Conservation (phyloP, 805 yeast species). For the Wickerhamomyces strasburgensis region DNA sequence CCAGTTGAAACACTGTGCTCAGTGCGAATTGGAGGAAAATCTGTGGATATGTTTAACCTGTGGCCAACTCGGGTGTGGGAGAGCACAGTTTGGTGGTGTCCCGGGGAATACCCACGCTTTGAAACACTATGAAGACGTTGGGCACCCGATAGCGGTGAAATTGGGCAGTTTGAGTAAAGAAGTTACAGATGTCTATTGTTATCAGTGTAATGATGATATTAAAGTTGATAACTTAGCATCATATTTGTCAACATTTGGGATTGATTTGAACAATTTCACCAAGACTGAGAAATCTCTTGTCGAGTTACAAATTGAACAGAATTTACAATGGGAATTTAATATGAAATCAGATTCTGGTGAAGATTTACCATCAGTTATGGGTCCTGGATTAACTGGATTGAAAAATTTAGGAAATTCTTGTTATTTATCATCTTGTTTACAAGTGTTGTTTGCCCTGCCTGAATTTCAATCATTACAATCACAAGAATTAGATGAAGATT, state of each 20-base stretch:
- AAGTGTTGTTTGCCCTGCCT: constrained; percentile 49
- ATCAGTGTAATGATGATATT: constrained; percentile 83
- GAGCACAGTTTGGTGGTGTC: constrained; percentile 89
- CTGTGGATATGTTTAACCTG: constrained; percentile 91
- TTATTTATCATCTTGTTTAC: constrained; percentile 78
- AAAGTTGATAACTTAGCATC: constrained; percentile 55
- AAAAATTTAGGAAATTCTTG: constrained; percentile 92
- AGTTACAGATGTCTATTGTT: constrained; percentile 85
- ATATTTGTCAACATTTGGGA: constrained; percentile 56
- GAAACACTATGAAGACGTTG: constrained; percentile 51
- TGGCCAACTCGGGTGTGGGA: constrained; percentile 92
- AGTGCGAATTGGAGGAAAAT: constrained; percentile 67
- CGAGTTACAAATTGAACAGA: constrained; percentile 90
- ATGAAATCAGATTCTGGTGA: constrained; percentile 70
- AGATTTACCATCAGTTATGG: constrained; percentile 59
- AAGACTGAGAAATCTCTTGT: constrained; percentile 86
- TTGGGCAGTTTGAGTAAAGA: constrained; percentile 80
- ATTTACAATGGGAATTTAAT: constrained; percentile 87
- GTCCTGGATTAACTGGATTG: constrained; percentile 76
- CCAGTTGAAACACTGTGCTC: constrained; percentile 42
- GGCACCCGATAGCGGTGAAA: constrained; percentile 84
- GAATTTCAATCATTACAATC: constrained; percentile 24
- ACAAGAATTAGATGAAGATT: constrained; percentile 34
- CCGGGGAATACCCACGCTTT: constrained; percentile 95
- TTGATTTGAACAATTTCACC: constrained; percentile 46